Evolutionary conservation across 352 stramenopile genomes (phyloP).

Genomic region (Globisporangium barbulae): DNA sequence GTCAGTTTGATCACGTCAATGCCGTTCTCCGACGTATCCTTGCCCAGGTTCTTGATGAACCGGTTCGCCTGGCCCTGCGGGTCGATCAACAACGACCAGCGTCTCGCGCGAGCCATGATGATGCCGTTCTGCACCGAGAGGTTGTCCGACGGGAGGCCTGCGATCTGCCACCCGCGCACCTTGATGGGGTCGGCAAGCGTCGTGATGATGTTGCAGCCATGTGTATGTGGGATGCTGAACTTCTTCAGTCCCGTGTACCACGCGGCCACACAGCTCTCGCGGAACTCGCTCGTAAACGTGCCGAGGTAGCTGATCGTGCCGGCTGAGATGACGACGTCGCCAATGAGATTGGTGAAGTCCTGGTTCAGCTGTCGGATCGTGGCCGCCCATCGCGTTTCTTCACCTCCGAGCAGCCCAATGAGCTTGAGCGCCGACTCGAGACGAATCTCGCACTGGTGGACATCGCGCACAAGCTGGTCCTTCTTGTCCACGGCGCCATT

Average conservation of each 20-base stretch:
- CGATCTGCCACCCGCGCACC: constrained; percentile 90
- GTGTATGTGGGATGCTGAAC: constrained; percentile 77
- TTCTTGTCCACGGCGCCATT: constrained; percentile 87
- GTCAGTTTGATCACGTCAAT: constrained; percentile 84
- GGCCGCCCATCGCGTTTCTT: constrained; percentile 87
- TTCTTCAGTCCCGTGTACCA: constrained; percentile 83
- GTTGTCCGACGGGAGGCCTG: constrained; percentile 87
- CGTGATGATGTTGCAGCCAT: constrained; percentile 83
- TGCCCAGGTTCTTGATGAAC: constrained; percentile 92
- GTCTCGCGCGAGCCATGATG: constrained; percentile 87
- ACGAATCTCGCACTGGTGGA: constrained; percentile 81
- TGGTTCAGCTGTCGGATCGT: constrained; percentile 79
- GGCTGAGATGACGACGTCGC: constrained; percentile 90
- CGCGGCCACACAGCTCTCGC: constrained; percentile 71
- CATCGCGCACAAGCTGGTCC: constrained; percentile 75
- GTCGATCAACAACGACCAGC: constrained; percentile 91
- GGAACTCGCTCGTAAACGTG: constrained; percentile 92
- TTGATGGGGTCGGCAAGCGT: constrained; percentile 90
- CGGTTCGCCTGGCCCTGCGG: constrained; percentile 92
- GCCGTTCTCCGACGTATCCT: constrained; percentile 80
- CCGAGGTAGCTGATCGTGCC: constrained; percentile 93
- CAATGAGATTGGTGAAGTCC: constrained; percentile 88
- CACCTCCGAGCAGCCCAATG: constrained; percentile 87
- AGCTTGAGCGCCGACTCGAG: constrained; percentile 90
- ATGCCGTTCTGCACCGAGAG: constrained; percentile 93